Base-by-base conservation (phyloP, 352 stramenopile genomes). In the Phytophthora agathidicida region DNA sequence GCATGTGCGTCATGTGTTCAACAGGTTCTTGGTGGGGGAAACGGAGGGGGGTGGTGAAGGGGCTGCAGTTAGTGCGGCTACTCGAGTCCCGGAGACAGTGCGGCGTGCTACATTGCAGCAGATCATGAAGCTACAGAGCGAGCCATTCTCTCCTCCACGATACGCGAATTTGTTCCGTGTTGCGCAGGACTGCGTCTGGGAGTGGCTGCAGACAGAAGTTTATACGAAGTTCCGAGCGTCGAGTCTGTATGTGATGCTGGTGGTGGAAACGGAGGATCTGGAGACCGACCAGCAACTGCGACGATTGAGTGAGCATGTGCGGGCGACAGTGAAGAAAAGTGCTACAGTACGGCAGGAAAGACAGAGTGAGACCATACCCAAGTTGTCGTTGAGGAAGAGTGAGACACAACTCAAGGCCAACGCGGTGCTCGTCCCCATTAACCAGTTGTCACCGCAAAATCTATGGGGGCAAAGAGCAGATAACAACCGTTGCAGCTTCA, bases 251-350 rank as follows among this genome's bases (percentile, higher is more conserved):
- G 81, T 93, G 19, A 68, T 77, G 48, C 68, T 87, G 2, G 69
- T 93, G 2, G 79, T 91, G 26, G 83, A 93, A 65, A 79, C 73
- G 1, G 83, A 91, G 41, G 78, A 88, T 50, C 57, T 93, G 6
- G 79, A 89, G 55, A 75, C 75, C 0, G 80, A 93, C 28, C 65
- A 65, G 3, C 81, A 88, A 46, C 65, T 91, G 17, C 70, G 81
- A 11, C 69, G 79, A 1, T 62, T 91, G 9, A 91, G 81, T 28
- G 78, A 91, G 36, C 78, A 91, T 19, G 75, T 88, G 28, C 69
- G 80, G n/a, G 51, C 32, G 5, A 59, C 46, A 7, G 62, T 43
- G 9, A 88, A 75, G 42, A 56, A 47, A 35, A 86, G 68, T 31
- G 43, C 68, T 7, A 65, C 80, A 35, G 23, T 80, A 1, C 50